Evolutionary conservation across 2,329 filamentous ascomycete species (phyloP).

Genomic region (Nemania bipapillata): DNA sequence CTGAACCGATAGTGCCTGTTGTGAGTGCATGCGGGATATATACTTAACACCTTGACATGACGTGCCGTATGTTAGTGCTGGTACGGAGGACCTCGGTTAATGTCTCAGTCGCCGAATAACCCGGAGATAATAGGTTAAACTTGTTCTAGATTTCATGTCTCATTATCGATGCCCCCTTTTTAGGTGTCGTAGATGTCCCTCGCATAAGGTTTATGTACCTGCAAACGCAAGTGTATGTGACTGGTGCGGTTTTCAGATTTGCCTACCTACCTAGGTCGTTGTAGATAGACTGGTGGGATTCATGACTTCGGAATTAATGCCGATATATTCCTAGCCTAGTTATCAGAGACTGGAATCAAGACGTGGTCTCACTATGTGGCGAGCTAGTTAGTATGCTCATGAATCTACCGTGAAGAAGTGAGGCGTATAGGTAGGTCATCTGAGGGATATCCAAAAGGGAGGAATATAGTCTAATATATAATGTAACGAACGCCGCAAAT

Average conservation of each 20-base stretch:
- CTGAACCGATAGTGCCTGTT: neutral
- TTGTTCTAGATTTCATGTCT: neutral
- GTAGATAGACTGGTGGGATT: neutral
- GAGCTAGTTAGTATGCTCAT: neutral
- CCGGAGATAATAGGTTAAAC: neutral
- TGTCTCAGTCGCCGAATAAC: no score
- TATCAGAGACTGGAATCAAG: neutral
- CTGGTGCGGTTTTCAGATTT: neutral
- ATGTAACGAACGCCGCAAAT: slow-evolving; percentile 23
- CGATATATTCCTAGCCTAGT: neutral
- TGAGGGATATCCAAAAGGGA: neutral
- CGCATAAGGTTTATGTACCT: neutral
- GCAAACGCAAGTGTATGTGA: no score
- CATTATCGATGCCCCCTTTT: neutral
- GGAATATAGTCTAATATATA: neutral
- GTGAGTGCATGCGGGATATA: neutral
- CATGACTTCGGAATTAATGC: neutral
- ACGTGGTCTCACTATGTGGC: no score
- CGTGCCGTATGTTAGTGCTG: neutral
- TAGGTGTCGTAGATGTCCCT: neutral
- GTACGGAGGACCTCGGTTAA: no score
- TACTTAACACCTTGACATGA: neutral
- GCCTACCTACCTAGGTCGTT: neutral
- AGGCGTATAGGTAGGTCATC: neutral
- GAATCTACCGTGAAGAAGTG: neutral